Percentiles rank a stretch among this genome's conserved stretches.
Evolutionary conservation across 805 yeast species (phyloP).

Genomic region (Jamesozyma jinghongensis): DNA sequence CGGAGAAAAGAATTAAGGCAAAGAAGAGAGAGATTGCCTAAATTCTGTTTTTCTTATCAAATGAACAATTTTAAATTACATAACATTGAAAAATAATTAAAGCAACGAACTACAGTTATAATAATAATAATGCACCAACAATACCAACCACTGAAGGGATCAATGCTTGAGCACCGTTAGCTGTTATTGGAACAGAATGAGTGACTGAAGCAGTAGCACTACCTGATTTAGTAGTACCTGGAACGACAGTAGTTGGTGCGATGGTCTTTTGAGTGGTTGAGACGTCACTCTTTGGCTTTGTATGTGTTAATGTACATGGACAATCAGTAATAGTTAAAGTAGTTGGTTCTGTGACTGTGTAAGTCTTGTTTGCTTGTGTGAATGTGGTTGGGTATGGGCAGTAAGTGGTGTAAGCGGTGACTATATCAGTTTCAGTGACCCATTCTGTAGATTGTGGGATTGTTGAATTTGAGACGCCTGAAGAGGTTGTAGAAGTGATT

Average conservation of each 20-base stretch:
- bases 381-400: conserved; percentile 69
- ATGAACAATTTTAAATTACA: no score
- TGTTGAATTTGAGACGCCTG: background rate
- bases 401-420: conserved; percentile 70
- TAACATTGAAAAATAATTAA: background rate
- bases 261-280: conserved; percentile 18
- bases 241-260: conserved; percentile 6
- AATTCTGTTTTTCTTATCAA: no score
- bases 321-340: conserved; percentile 80
- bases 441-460: conserved; percentile 1
- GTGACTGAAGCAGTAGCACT: background rate
- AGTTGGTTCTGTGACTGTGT: conserved; percentile 69
- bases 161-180: conserved; percentile 6
- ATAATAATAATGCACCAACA: conserved; percentile 9
- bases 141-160: conserved; percentile 8
- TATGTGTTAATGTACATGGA: conserved; percentile 56
- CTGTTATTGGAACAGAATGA: background rate
- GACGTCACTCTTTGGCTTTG: conserved; percentile 1
- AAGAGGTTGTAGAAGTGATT: background rate
- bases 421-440: conserved; percentile 33
- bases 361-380: conserved; percentile 55
- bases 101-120: conserved; percentile 1
- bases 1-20: no score
- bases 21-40: no score
- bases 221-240: conserved; percentile 2